Base-by-base conservation (phyloP, 306 rosid species). In the Canavalia gladiata region DNA sequence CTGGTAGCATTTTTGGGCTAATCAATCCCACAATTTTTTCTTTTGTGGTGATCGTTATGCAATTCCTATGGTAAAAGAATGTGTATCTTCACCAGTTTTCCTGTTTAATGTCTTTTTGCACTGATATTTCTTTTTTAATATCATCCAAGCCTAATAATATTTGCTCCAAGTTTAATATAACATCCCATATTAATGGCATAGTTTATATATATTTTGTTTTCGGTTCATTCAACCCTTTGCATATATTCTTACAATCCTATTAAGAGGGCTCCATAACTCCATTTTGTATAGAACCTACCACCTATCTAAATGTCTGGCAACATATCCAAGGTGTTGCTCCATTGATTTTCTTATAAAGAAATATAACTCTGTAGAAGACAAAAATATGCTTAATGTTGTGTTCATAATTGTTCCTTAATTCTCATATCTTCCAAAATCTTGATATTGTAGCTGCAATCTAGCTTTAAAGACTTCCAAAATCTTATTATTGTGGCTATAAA, bases 41-140 rank as follows among this genome's bases (percentile, higher is more conserved):
- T 47, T 57, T 87, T 70, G 76, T 83, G 77, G 68, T 60, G 66
- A 84, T 86, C 60, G 49, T 80, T 84, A 82, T 81, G 89, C 58
- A 68, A 47, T 55, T 76, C 58, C 86, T 11, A 41, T 25, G 74
- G 82, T 80, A 66, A 67, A 28, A 83, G 78, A 80, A 79, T 80
- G 81, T 85, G 68, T 66, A 76, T 77, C 68, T 80, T 84, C 74
- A 31, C 83, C 59, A 29, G 11, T 49, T 35, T 10, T 31, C 5
- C 8, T 45, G 28, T 46, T 46, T 12, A 56, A 5, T 75, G 2
- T 63, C 6, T 7, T 73, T 50, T 7, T 54, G 76, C 72, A 5
- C 12, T 76, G 2, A 63, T 62, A 12, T 75, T 60, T 62, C 68
- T 12, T 73, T 55, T 8, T 37, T 4, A 18, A 18, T 29, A 7